These are phyloP conservation scores for Physcomitrium patens DNA, from an alignment of 225 moss, liverwort and hornwort species.

Conservation along the genomic window DNA sequence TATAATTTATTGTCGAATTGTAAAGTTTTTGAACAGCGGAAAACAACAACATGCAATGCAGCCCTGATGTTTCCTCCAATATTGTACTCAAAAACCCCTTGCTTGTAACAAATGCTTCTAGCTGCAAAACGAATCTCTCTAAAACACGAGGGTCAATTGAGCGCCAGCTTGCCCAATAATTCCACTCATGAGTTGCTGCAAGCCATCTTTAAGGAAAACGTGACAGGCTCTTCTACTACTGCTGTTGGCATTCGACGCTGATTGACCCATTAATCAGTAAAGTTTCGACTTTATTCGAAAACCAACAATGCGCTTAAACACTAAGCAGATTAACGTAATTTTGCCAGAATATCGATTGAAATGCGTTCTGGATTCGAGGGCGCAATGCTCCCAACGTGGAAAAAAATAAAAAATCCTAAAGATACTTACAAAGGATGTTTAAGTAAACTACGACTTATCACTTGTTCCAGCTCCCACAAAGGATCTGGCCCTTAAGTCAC, in stretches of 20 bases:
- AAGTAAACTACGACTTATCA: conserved; percentile 14
- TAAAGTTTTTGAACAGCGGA: not conserved
- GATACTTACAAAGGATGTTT: conserved; percentile 23
- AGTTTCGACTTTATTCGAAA: no score
- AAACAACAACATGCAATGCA: conserved; percentile 6
- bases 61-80: not conserved
- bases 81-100: no score
- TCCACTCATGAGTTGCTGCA: no score
- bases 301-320: not conserved
- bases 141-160: no score
- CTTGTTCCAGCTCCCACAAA: conserved; percentile 63
- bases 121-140: no score
- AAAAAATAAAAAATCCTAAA: not conserved
- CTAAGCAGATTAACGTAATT: no score
- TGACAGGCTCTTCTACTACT: no score
- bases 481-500: conserved; percentile 48
- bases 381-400: not conserved
- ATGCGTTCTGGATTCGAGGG: not conserved
- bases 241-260: no score
- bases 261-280: no score
- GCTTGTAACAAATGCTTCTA: no score
- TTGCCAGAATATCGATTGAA: not conserved
- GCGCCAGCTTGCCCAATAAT: no score
- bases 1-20: not conserved
- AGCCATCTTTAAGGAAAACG: no score